phyloP scores from a whole-genome alignment of 345 rosid species.

The Eucalyptus albens region DNA sequence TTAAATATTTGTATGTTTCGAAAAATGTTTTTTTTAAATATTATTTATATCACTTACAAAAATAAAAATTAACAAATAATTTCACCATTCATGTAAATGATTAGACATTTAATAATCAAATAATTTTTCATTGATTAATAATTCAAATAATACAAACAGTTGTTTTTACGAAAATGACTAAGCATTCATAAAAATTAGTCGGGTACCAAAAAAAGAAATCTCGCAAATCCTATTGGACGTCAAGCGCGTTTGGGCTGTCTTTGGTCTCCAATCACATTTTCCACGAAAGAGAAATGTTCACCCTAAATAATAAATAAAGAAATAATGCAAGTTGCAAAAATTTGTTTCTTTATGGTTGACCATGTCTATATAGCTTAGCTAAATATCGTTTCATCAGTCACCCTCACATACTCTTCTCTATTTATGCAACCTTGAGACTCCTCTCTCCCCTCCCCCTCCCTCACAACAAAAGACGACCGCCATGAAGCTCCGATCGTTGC shows the following conservation, averaged over 20 bases:
- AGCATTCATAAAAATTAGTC: neutral
- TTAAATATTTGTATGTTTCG: no score
- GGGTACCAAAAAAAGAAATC: neutral
- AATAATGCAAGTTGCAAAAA: neutral
- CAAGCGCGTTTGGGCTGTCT: neutral
- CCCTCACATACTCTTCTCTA: neutral
- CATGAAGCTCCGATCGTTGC: constrained; percentile 41
- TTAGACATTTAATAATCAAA: no score
- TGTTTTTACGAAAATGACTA: no score
- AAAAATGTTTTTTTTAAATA: no score
- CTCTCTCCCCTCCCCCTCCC: neutral
- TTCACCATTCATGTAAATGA: rapidly evolving
- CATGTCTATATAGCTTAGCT: neutral
- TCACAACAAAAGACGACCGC: neutral
- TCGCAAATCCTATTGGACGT: neutral
- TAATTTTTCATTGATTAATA: no score
- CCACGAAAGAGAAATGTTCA: neutral
- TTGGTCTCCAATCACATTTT: neutral
- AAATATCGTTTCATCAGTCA: neutral
- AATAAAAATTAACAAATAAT: no score
- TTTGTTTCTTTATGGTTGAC: neutral
- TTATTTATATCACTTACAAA: no score
- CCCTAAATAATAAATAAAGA: neutral
- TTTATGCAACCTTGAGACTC: no score
- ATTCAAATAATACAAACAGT: no score